Percentiles rank a stretch among this genome's conserved stretches.
Conservation (phyloP, 345 rosid genomes). For the Chamaenerion angustifolium region DNA sequence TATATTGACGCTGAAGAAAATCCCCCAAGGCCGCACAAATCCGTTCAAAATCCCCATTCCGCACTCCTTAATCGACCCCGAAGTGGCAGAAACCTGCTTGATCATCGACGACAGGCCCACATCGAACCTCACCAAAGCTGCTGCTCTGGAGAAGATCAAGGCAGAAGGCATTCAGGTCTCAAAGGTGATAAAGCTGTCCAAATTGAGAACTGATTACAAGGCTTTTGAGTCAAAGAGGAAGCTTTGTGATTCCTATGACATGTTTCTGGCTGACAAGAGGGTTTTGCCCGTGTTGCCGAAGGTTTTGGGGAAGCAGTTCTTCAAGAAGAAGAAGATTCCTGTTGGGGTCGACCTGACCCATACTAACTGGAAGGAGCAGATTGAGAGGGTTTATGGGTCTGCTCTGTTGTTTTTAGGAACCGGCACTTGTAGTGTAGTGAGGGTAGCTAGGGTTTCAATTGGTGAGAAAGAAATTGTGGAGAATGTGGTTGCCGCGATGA, state of each 20-base stretch:
- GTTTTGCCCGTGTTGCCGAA: conserved; percentile 10
- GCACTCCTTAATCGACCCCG: conserved; percentile 6
- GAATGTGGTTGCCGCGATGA: conserved; percentile 8
- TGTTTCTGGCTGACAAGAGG: conserved; percentile 14
- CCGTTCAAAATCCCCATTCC: conserved; percentile 14
- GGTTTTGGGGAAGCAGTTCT: conserved; percentile 15
- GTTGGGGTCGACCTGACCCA: conserved; percentile 14
- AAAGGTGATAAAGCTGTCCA: conserved; percentile 12
- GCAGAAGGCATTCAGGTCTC: conserved; percentile 12
- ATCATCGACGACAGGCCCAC: conserved; percentile 15
- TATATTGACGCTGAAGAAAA: conserved; percentile 11
- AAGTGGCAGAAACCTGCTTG: conserved; percentile 9
- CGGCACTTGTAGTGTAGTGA: conserved; percentile 12
- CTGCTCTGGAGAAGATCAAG: conserved; percentile 13
- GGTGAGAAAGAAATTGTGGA: conserved; percentile 7
- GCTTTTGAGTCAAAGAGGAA: conserved; percentile 18
- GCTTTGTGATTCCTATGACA: conserved; percentile 14
- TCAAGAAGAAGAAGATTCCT: conserved; percentile 16
- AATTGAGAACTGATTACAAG: conserved; percentile 12
- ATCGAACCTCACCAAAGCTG: conserved; percentile 12
- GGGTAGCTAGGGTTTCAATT: conserved; percentile 8
- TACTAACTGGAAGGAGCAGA: conserved; percentile 18
- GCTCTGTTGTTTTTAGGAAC: conserved; percentile 5
- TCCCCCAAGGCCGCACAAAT: conserved; percentile 12
- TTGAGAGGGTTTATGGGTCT: conserved; percentile 10